These are phyloP conservation scores for Jaltomata sinuosa DNA, from an alignment of 257 asterid genomes.

Conservation along the genomic window DNA sequence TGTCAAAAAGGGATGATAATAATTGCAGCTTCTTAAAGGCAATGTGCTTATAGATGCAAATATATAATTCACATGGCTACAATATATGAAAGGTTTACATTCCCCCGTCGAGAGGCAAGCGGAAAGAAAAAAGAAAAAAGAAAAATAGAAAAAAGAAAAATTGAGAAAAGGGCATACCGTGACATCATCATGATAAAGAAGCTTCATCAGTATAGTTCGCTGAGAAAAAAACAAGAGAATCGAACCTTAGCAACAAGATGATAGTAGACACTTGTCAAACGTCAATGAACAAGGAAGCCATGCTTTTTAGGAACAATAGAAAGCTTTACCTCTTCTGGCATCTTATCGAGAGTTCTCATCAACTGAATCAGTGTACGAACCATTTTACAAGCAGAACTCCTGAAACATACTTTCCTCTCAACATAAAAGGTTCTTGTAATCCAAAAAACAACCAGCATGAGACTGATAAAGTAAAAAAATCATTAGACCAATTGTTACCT, in stretches of 20 bases:
- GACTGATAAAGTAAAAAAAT: neutral
- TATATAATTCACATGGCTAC: neutral
- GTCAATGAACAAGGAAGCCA: neutral
- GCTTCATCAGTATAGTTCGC: conserved; percentile 95
- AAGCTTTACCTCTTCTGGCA: conserved; percentile 77
- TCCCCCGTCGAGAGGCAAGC: neutral
- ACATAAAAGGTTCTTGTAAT: neutral
- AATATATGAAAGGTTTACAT: neutral
- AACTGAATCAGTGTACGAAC: conserved; percentile 68
- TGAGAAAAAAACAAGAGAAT: conserved; percentile 31
- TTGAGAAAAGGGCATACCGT: conserved; percentile 49
- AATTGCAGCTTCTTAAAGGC: neutral
- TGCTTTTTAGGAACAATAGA: conserved; percentile 3
- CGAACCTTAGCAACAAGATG: neutral
- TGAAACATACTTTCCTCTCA: conserved; percentile 22
- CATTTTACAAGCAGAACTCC: conserved; percentile 98
- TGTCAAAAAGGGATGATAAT: neutral
- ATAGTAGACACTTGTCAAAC: neutral
- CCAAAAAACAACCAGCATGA: conserved; percentile 1
- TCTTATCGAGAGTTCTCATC: conserved; percentile 93
- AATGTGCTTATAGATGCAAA: neutral
- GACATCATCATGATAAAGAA: conserved; percentile 72
- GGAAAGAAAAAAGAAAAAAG: neutral
- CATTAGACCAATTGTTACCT: conserved; percentile 28
- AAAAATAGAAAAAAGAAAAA: neutral